Evolutionary conservation across 169 alveolate genomes (phyloP), one percentile per base, ranked within the genome.

Genomic region (Plasmodium inui): DNA sequence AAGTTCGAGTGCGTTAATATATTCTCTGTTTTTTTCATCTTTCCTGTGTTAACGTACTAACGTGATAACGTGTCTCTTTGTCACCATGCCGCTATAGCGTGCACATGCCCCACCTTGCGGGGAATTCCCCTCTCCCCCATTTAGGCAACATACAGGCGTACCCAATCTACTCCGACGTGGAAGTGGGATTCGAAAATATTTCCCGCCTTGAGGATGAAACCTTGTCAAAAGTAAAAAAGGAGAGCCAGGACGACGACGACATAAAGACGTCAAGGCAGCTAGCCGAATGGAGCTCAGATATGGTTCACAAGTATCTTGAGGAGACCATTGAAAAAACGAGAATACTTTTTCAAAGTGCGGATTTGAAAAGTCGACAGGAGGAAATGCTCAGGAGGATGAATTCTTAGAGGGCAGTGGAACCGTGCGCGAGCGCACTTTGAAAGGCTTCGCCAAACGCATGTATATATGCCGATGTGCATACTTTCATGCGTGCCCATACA

Each of bases 281-380:
- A 39, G 94, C 94, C 41, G 84, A 89, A 61, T 89, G 94, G 94
- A 89, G 94, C 82, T 89, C 94, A 57, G 89, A 89, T 67, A 32
- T 89, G 44, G 94, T 89, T 55, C 89, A 89, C 72, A 89, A 89
- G 71, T 80, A 89, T 80, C 89, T 89, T 55, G 94, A 89, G 46
- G 94, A 89, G 78, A 82, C 94, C 14, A 89, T 89, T 61, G 89
- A 89, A 57, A 89, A 67, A 9, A 41, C 83, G 14, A 89, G 82
- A 39, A 28, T 80, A 9, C 70, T 89, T 78, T 89, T 89, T 67
- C 44, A 89, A 22, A 57, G 67, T 39, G 79, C 32, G 14, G 80
- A 76, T 55, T 50, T 85, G 78, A 76, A 85, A 85, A 74, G 85
- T 50, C 84, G 93, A 44, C 76, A 85, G 37, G 81, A 72, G 53